phyloP scores from a whole-genome alignment of 257 asterid genomes.

The Forsythia suspensa region DNA sequence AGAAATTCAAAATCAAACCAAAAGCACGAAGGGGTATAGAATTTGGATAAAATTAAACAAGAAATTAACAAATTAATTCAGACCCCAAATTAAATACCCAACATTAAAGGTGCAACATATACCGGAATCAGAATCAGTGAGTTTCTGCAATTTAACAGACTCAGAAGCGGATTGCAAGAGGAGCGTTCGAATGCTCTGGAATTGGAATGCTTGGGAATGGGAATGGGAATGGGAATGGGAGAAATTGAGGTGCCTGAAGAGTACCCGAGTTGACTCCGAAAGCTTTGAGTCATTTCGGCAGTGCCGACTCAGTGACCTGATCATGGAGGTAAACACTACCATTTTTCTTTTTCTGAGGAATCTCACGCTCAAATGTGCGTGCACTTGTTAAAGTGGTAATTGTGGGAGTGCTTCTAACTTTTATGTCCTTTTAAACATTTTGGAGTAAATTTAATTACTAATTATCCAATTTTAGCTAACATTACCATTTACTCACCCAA shows the following conservation, averaged over 20 bases:
- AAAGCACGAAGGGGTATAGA: not conserved
- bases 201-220: not conserved
- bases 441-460: no score
- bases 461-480: no score
- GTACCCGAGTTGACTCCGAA: conserved; percentile 18
- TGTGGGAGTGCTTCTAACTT: no score
- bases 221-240: not conserved
- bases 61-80: not conserved
- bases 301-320: conserved; percentile 38
- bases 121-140: conserved; percentile 73
- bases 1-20: not conserved
- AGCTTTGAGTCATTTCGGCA: conserved; percentile 34
- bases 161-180: conserved; percentile 67
- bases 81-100: not conserved
- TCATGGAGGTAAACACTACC: conserved; percentile 35
- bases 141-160: conserved; percentile 62
- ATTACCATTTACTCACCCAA: no score
- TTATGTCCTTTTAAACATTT: no score
- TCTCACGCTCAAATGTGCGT: not conserved
- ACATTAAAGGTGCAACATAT: conserved; percentile 8
- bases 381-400: no score
- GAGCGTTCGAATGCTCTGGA: conserved; percentile 60
- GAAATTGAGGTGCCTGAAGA: conserved; percentile 20
- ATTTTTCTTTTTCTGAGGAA: conserved; percentile 18
- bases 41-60: not conserved